Evolutionary conservation across 1,284 basidiomycete species (phyloP).

Genomic region (Pseudozyma hubeiensis): DNA sequence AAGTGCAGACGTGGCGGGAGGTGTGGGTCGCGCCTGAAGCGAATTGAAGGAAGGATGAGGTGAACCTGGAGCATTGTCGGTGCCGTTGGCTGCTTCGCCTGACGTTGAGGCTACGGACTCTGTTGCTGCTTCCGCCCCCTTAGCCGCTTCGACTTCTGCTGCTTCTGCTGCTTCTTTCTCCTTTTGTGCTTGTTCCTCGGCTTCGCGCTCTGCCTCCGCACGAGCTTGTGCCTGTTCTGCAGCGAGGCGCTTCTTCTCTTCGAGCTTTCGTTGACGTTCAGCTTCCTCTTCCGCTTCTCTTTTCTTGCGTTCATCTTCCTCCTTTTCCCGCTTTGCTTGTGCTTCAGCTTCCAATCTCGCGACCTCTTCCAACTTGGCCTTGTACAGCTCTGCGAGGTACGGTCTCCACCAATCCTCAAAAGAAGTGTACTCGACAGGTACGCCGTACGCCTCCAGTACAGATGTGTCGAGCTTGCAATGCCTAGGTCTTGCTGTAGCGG

Average conservation of each 20-base stretch:
- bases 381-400: conserved; percentile 47
- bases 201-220: conserved; percentile 15
- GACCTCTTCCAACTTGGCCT: conserved; percentile 37
- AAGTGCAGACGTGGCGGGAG: conserved; percentile 53
- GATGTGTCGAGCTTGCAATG: conserved; percentile 64
- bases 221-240: conserved; percentile 33
- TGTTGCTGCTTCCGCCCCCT: background rate
- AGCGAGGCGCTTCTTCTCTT: conserved; percentile 23
- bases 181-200: conserved; percentile 10
- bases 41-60: conserved; percentile 61
- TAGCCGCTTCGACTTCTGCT: conserved; percentile 6
- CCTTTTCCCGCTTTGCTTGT: conserved; percentile 21
- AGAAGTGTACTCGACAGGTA: conserved; percentile 46
- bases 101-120: background rate
- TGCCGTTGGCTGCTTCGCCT: conserved; percentile 14
- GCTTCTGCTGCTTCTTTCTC: conserved; percentile 30
- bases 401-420: conserved; percentile 65
- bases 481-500: conserved; percentile 59
- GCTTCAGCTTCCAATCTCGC: conserved; percentile 35
- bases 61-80: conserved; percentile 33
- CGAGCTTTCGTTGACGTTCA: conserved; percentile 29
- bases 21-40: conserved; percentile 57
- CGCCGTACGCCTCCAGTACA: conserved; percentile 49
- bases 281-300: conserved; percentile 32
- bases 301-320: conserved; percentile 45